Percentiles rank a stretch among this genome's conserved stretches.
These are phyloP conservation scores for Sonneratia alba DNA, from an alignment of 345 rosid genomes.

Conservation along the genomic window DNA sequence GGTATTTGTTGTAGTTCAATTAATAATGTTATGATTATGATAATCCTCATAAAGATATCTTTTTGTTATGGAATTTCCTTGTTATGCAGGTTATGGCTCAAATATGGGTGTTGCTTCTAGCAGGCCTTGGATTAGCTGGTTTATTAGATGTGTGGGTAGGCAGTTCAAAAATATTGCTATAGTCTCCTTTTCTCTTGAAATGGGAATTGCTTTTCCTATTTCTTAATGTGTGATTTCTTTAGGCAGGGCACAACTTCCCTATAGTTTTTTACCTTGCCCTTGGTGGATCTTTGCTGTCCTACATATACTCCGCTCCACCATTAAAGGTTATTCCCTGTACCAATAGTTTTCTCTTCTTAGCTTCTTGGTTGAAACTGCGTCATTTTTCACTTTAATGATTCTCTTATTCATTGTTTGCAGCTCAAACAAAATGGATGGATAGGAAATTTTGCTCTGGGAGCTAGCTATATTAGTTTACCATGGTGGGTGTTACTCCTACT, in stretches of 20 bases:
- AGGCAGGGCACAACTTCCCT: conserved; percentile 90
- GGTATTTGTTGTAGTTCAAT: conserved; percentile 27
- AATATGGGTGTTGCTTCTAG: conserved; percentile 78
- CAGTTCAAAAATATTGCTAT: conserved; percentile 9
- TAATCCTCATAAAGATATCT: not conserved
- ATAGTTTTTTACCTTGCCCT: conserved; percentile 73
- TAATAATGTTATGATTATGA: not conserved
- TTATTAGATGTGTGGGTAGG: conserved; percentile 86
- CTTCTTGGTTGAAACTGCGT: not conserved
- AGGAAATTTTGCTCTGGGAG: conserved; percentile 92
- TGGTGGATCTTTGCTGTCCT: conserved; percentile 95
- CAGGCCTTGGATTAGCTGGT: conserved; percentile 80
- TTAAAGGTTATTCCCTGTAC: conserved; percentile 48
- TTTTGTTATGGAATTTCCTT: not conserved
- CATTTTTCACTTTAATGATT: not conserved
- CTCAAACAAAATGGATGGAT: conserved; percentile 98
- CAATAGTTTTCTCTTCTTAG: not conserved
- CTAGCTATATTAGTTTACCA: conserved; percentile 94
- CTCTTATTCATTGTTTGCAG: conserved; percentile 30
- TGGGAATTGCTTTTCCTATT: conserved; percentile 2
- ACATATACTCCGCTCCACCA: conserved; percentile 97
- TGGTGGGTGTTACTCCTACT: conserved; percentile 33
- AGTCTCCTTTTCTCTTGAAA: not conserved
- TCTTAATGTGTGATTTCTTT: conserved; percentile 23
- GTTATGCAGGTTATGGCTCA: conserved; percentile 71